Conservation (phyloP, 2,329 filamentous ascomycete species). For the Fusarium marasasianum region DNA sequence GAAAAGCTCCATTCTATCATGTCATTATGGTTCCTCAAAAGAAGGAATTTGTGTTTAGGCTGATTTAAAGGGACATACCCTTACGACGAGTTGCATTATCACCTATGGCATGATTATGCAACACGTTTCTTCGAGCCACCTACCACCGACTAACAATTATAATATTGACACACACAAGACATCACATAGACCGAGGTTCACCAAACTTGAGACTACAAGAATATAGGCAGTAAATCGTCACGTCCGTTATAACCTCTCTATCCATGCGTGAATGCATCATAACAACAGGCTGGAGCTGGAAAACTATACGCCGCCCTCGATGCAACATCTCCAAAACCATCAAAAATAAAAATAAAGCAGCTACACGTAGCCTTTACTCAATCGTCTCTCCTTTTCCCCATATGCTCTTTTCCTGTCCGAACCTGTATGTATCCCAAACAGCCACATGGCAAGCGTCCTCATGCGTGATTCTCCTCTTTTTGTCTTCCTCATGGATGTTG, state of each 20-base stretch:
- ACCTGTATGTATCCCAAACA: slow-evolving; percentile 38
- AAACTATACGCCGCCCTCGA: slow-evolving; percentile 27
- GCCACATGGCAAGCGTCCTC: slow-evolving; percentile 3
- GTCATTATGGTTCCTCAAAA: background rate
- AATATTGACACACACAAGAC: background rate
- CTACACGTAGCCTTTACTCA: slow-evolving; percentile 7
- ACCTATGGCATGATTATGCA: background rate
- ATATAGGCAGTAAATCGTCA: slow-evolving; percentile 30
- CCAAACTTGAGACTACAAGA: background rate
- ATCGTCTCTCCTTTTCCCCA: slow-evolving; percentile 29
- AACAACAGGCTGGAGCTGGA: slow-evolving; percentile 17
- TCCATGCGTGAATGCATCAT: slow-evolving; percentile 33
- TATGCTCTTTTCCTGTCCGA: slow-evolving; percentile 32
- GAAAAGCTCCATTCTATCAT: background rate
- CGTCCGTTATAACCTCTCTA: slow-evolving; percentile 36
- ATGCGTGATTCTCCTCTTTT: slow-evolving; percentile 21
- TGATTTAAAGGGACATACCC: background rate
- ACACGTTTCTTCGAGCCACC: background rate
- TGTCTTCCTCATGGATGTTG: slow-evolving; percentile 22
- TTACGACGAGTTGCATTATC: background rate
- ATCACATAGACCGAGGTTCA: background rate
- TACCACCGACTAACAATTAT: background rate
- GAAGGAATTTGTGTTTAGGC: background rate
- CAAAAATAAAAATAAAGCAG: slow-evolving; percentile 7
- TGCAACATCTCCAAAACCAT: slow-evolving; percentile 17